These are phyloP conservation scores for Sporothrix phasma DNA, from an alignment of 2,329 filamentous ascomycete genomes.

Conservation along the genomic window DNA sequence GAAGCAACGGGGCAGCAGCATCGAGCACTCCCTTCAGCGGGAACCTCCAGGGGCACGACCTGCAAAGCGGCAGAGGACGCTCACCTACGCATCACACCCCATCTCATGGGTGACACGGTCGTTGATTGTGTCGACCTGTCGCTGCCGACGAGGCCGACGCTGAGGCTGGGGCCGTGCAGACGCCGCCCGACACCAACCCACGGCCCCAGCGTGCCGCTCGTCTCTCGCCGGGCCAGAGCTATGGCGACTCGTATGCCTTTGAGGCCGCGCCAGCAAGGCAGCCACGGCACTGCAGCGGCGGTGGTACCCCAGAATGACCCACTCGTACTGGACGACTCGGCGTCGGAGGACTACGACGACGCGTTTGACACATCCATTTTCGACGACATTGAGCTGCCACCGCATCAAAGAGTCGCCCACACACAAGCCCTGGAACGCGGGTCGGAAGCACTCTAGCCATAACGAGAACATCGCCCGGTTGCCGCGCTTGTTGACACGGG, in stretches of 20 bases:
- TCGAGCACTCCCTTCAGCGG: neutral
- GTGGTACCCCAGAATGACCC: slow-evolving; percentile 7
- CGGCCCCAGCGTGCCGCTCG: neutral
- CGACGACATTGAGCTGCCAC: slow-evolving; percentile 14
- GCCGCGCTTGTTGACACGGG: neutral
- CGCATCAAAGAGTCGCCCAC: neutral
- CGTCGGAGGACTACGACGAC: slow-evolving; percentile 6
- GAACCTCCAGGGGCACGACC: neutral
- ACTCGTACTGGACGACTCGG: slow-evolving; percentile 5
- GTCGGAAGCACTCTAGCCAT: neutral
- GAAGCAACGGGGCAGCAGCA: neutral
- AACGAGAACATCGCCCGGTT: neutral
- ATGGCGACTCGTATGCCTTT: neutral
- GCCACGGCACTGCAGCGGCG: neutral
- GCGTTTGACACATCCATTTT: slow-evolving; percentile 17
- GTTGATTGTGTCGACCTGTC: slow-evolving; percentile 18
- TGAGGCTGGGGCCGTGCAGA: neutral
- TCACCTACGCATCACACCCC: neutral
- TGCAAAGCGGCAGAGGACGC: neutral
- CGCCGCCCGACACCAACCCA: neutral
- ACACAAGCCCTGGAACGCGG: neutral
- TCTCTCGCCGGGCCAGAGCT: neutral
- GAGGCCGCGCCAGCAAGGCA: neutral
- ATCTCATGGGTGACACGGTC: neutral
- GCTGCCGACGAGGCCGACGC: slow-evolving; percentile 1